Evolutionary conservation across 148 eudicot species (phyloP).

Genomic region (Limonium bicolor): DNA sequence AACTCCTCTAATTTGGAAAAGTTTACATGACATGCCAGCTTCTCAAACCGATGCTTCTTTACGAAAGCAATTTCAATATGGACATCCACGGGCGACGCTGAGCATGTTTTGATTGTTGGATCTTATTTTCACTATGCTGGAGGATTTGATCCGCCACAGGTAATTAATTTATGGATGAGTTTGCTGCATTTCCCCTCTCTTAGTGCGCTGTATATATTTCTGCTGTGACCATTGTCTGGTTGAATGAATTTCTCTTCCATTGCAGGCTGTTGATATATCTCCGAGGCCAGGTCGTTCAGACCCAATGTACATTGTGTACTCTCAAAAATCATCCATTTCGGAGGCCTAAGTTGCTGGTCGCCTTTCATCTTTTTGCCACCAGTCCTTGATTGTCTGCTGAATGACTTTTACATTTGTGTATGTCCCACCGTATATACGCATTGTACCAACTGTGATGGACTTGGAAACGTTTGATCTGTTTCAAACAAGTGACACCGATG

Average conservation of each 20-base stretch:
- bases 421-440: too few species aligned
- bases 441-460: too few species aligned
- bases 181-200: too few species aligned
- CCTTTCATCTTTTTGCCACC: too few species aligned
- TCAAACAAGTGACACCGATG: too few species aligned
- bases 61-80: slow-evolving; percentile 98
- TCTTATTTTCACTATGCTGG: slow-evolving; percentile 94
- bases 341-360: slow-evolving; percentile 17
- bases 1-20: too few species aligned
- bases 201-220: too few species aligned
- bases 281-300: slow-evolving; percentile 94
- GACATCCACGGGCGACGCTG: slow-evolving; percentile 92
- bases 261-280: slow-evolving; percentile 89
- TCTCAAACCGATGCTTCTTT: slow-evolving; percentile 92
- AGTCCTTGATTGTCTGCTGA: too few species aligned
- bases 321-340: slow-evolving; percentile 53
- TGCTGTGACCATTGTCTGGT: too few species aligned
- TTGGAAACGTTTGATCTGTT: too few species aligned
- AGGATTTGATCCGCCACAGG: slow-evolving; percentile 97
- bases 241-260: background rate
- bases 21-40: too few species aligned
- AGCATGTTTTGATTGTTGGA: slow-evolving; percentile 87
- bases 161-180: slow-evolving; percentile 6
- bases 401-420: too few species aligned
- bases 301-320: slow-evolving; percentile 84